A percentile compares a stretch with the other conserved stretches of the same genome.
phyloP scores from a whole-genome alignment of 495 filamentous ascomycete genomes.

The Penicillium bialowiezense region DNA sequence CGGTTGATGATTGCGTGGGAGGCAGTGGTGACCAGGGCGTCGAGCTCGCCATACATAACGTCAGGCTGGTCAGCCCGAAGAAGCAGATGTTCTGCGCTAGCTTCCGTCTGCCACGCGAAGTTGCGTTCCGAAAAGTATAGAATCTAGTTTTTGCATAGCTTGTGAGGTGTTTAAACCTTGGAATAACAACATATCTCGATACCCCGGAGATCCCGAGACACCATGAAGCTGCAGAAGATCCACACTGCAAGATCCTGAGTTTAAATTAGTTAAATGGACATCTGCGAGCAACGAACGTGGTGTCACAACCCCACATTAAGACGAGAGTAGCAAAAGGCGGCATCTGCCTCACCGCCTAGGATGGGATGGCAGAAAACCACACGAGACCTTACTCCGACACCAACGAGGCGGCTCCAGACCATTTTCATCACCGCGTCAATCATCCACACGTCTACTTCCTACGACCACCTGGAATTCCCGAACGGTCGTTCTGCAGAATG shows the following conservation, averaged over 20 bases:
- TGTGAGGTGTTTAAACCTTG: conserved; percentile 17
- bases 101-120: conserved; percentile 76
- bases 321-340: conserved; percentile 13
- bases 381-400: conserved; percentile 10
- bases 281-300: no score
- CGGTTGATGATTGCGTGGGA: conserved; percentile 50
- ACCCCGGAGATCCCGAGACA: conserved; percentile 14
- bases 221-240: no score
- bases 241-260: no score
- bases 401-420: neutral
- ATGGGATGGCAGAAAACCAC: conserved; percentile 16
- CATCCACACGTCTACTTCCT: no score
- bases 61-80: conserved; percentile 84
- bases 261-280: no score
- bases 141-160: conserved; percentile 7
- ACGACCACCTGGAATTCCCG: no score
- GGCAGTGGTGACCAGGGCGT: conserved; percentile 43
- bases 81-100: conserved; percentile 97
- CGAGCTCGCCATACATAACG: conserved; percentile 67
- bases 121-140: conserved; percentile 61
- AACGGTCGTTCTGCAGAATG: conserved; percentile 21
- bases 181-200: conserved; percentile 11
- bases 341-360: conserved; percentile 20
- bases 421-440: neutral
- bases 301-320: neutral